phyloP scores from a whole-genome alignment of 805 yeast species.

The Saccharomycopsis sp. region DNA sequence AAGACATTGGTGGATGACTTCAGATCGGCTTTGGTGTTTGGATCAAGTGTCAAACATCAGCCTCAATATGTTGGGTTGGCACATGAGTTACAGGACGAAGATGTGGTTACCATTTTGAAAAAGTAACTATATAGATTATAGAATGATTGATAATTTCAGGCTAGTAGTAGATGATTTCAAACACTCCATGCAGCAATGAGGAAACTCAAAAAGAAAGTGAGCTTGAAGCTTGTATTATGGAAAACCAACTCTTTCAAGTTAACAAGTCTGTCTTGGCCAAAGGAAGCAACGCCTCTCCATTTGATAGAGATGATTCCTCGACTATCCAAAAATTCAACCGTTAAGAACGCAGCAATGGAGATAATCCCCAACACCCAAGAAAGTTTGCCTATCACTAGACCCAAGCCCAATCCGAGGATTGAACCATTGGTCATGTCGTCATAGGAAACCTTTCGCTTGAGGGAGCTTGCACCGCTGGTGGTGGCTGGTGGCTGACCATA shows the following conservation, averaged over 20 bases:
- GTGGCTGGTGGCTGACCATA: too few species aligned
- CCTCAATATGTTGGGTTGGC: constrained; percentile 90
- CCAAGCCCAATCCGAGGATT: constrained; percentile 46
- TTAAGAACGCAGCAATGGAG: constrained; percentile 36
- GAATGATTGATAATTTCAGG: neutral
- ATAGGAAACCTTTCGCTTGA: constrained; percentile 44
- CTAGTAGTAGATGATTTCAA: constrained; percentile 13
- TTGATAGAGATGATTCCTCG: constrained; percentile 42
- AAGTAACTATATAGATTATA: constrained; percentile 23
- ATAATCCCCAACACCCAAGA: constrained; percentile 44
- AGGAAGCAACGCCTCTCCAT: constrained; percentile 29
- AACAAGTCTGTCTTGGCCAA: constrained; percentile 33
- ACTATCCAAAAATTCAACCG: constrained; percentile 44
- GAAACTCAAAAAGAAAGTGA: constrained; percentile 46
- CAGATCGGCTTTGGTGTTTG: constrained; percentile 86
- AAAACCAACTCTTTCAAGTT: constrained; percentile 44
- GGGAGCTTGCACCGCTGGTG: too few species aligned
- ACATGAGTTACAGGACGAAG: constrained; percentile 87
- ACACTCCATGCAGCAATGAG: constrained; percentile 51
- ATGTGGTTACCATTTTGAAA: constrained; percentile 90
- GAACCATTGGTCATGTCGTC: constrained; percentile 54
- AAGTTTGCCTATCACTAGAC: constrained; percentile 50
- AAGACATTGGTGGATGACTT: constrained; percentile 90
- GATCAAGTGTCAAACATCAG: constrained; percentile 93
- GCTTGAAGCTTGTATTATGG: constrained; percentile 51